Percentiles rank a stretch among this genome's conserved stretches.
phyloP scores from a whole-genome alignment of 1,284 basidiomycete species.

The Ceratobasidium sp. region DNA sequence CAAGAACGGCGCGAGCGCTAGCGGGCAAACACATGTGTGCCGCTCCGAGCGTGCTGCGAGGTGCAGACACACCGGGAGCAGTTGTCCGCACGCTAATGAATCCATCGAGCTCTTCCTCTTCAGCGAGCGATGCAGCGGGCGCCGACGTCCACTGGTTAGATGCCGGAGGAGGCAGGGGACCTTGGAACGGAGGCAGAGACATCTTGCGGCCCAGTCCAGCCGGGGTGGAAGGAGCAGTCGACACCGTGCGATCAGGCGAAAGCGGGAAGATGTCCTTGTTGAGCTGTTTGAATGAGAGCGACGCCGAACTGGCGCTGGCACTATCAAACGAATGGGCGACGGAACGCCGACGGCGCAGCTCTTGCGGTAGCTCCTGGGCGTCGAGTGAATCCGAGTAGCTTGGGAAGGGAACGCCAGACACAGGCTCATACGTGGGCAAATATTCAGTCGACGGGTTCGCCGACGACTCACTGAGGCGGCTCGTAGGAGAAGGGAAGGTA shows the following conservation, averaged over 20 bases:
- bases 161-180: slow-evolving; percentile 27
- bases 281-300: slow-evolving; percentile 6
- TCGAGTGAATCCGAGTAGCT: background rate
- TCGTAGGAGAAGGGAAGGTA: slow-evolving; percentile 35
- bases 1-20: slow-evolving; percentile 29
- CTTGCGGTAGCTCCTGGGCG: slow-evolving; percentile 6
- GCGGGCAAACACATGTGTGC: slow-evolving; percentile 32
- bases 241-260: slow-evolving; percentile 8
- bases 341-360: slow-evolving; percentile 6
- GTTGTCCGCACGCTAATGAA: slow-evolving; percentile 19
- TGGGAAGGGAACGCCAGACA: slow-evolving; percentile 36
- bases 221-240: slow-evolving; percentile 24
- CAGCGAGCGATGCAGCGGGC: background rate
- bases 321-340: slow-evolving; percentile 35
- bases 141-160: slow-evolving; percentile 14
- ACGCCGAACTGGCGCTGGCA: slow-evolving; percentile 19
- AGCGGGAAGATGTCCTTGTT: slow-evolving; percentile 1
- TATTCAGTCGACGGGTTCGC: slow-evolving; percentile 17
- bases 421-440: slow-evolving; percentile 17
- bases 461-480: background rate
- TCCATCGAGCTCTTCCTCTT: slow-evolving; percentile 13
- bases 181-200: slow-evolving; percentile 40
- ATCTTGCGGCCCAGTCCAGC: slow-evolving; percentile 29
- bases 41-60: slow-evolving; percentile 23
- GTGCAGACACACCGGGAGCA: background rate